Evolutionary conservation across 345 rosid species (phyloP), one percentile per base, ranked within the genome.

Genomic region (Eucalyptus urophylla): DNA sequence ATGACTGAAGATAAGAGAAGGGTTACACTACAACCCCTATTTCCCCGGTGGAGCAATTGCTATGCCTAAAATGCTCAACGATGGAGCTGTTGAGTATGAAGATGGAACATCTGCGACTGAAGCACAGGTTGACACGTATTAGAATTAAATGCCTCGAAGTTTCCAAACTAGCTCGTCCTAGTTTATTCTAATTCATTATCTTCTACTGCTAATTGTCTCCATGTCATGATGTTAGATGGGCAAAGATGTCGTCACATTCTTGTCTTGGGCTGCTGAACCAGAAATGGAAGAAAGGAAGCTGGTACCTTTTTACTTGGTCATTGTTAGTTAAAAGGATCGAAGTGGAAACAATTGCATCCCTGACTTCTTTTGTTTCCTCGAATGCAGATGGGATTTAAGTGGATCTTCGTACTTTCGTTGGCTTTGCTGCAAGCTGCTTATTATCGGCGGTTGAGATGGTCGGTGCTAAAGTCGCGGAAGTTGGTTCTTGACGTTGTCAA

Each of bases 21-120:
- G 99, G 67, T 88, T 98, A 89, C 97, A 98, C 91, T 98, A 98
- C 91, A 98, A 98, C 89, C 99, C 99, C 88, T 98, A 98, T 92
- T 98, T 98, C 89, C 99, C 99, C 25, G 99, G 99, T 40, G 99
- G 99, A 92, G 99, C 99, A 88, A 98, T 98, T 91, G 99, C 99
- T 85, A 98, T 98, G 99, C 99, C 99, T 53, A 95, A 98, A 90
- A 97, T 98, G 99, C 97, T 98, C 83, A 96, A 89, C 50, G 99
- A 98, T 93, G 99, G 97, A 89, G 99, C 99, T 88, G 90, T 98
- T 49, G 99, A 98, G 95, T 98, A 97, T 88, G 99, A 98, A 93
- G 99, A 98, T 94, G 99, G 99, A 87, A 94, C 92, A 88, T 95
- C 99, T 49, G 99, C 99, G 87, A 96, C 99, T 29, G 99, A 98